Percentiles rank a stretch among this genome's conserved stretches.
phyloP scores from a whole-genome alignment of 768 basidiomycete genomes.

The Suillus variegatus region DNA sequence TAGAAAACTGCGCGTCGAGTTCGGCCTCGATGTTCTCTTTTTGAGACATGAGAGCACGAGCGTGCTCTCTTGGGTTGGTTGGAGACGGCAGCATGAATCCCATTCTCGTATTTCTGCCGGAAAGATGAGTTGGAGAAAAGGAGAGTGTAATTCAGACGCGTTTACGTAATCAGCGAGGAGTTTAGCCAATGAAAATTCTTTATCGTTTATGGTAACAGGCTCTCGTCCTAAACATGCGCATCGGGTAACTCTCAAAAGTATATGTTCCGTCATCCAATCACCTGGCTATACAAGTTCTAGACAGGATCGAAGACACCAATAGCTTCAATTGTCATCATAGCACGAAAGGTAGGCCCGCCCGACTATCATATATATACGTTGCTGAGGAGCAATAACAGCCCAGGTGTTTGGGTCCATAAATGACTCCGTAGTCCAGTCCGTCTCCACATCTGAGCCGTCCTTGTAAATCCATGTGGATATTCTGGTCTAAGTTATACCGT shows the following conservation, averaged over 20 bases:
- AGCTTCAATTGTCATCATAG: conserved; percentile 76
- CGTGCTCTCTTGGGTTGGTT: conserved; percentile 53
- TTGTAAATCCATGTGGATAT: conserved; percentile 52
- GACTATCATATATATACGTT: conserved; percentile 40
- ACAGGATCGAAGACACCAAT: conserved; percentile 51
- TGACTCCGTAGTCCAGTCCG: conserved; percentile 67
- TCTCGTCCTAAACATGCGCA: not conserved
- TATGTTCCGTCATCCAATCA: conserved; percentile 40
- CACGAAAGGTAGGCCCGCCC: conserved; percentile 53
- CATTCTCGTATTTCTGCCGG: conserved; percentile 30
- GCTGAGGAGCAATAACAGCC: conserved; percentile 75
- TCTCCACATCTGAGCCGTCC: conserved; percentile 55
- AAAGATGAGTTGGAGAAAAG: not conserved
- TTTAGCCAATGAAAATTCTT: too few relatives aligned
- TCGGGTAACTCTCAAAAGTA: not conserved
- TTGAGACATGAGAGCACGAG: conserved; percentile 61
- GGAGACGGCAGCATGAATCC: conserved; percentile 47
- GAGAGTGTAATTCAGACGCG: not conserved
- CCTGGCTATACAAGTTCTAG: conserved; percentile 54
- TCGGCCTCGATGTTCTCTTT: conserved; percentile 77
- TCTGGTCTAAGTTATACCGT: conserved; percentile 72
- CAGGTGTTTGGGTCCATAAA: conserved; percentile 78
- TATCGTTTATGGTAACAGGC: too few relatives aligned
- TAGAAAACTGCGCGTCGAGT: conserved; percentile 58
- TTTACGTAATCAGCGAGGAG: not conserved